Base-by-base conservation (phyloP, 192 early-diverging fungal genomes). In the Mortierella claussenii region DNA sequence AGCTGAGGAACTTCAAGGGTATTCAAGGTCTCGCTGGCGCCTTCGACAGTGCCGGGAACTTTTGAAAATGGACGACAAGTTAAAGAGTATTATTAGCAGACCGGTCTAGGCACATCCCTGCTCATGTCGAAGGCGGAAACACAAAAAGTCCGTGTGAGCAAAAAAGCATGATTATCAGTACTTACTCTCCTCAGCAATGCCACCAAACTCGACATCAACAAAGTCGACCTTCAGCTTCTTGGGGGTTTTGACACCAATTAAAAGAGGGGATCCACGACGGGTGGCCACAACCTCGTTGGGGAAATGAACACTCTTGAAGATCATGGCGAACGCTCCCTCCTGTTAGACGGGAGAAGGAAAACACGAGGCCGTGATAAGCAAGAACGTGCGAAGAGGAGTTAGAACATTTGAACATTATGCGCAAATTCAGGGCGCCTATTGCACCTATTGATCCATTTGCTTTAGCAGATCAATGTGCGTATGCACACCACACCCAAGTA, bases 151-250 rank as follows among this genome's bases (percentile, higher is more conserved):
- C n/a, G n/a, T n/a, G n/a, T n/a, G n/a, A n/a, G n/a, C n/a, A n/a
- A n/a, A n/a, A n/a, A n/a, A n/a, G n/a, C n/a, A n/a, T 40, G 37
- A 10, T 40, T 31, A 8, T 48, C 46, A 48, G 20, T 60, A 20
- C 28, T 51, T 61, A 50, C 47, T 23, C 34, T 50, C 55, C 23
- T 68, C 53, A 6, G 65, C 67, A 56, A 79, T 83, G 20, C 78
- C 66, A 13, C 89, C 86, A 82, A 92, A 94, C 81, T 97, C 96
- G 51, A 99, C 97, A 79, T 99, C 97, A 54, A 99, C 95, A 88
- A 98, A 99, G 81, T 99, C 97, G 28, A 97, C 97, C 83, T 96
- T 95, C 63, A 97, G 87, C 87, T 98, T 97, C 86, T 99, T 94
- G 48, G 83, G 86, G 53, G 96, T 96, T 88, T 96, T 97, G 81